phyloP scores from a whole-genome alignment of 768 basidiomycete genomes.

The Clavulina sp. region DNA sequence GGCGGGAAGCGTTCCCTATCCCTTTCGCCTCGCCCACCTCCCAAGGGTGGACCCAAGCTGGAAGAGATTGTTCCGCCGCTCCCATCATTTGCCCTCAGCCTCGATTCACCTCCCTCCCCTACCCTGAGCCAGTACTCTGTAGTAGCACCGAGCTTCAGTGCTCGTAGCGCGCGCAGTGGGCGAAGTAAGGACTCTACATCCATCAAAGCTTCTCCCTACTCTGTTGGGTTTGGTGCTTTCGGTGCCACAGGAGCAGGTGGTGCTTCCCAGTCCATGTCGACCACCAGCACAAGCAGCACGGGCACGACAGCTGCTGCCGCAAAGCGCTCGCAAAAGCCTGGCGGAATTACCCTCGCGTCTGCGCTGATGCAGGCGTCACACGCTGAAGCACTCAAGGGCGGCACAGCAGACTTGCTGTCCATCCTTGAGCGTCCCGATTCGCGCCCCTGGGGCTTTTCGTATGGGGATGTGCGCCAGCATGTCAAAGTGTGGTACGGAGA shows the following conservation, averaged over 20 bases:
- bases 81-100: background rate
- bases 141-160: too few relatives aligned
- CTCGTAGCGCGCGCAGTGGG: too few relatives aligned
- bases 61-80: background rate
- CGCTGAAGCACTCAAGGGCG: slow-evolving; percentile 82
- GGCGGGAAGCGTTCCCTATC: background rate
- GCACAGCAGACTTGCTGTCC: slow-evolving; percentile 76
- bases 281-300: slow-evolving; percentile 1
- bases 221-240: background rate
- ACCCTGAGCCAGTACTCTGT: background rate
- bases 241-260: background rate
- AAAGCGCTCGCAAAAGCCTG: slow-evolving; percentile 19
- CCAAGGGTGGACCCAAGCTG: background rate
- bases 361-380: slow-evolving; percentile 89
- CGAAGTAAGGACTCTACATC: background rate
- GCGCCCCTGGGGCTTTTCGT: slow-evolving; percentile 81
- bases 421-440: slow-evolving; percentile 75
- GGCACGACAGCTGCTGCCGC: slow-evolving; percentile 13
- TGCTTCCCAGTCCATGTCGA: background rate
- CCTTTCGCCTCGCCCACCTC: background rate
- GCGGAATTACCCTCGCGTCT: slow-evolving; percentile 42
- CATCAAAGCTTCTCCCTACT: too few relatives aligned
- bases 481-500: slow-evolving; percentile 89
- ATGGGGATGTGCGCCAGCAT: slow-evolving; percentile 53
- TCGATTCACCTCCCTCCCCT: background rate